Base-by-base conservation (phyloP, 345 rosid species). In the Gossypium sturtianum region DNA sequence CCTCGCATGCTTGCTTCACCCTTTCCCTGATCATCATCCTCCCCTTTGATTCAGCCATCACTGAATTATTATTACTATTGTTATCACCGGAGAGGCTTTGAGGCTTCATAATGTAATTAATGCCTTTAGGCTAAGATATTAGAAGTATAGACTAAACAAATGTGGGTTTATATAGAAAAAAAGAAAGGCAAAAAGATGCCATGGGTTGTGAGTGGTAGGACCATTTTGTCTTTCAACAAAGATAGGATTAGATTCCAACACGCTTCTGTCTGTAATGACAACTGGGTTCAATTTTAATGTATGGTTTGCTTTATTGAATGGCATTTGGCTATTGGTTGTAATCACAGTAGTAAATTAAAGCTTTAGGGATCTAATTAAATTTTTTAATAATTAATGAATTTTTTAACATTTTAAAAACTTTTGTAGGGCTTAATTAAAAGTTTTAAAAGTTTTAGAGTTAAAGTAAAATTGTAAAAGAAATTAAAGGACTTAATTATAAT, bases 1-100 rank as follows among this genome's bases (percentile, higher is more conserved):
- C 82, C 65, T 71, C 77, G 5, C 72, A 77, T 16, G 71, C 89
- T 56, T 75, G 79, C 86, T 75, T 76, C 67, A 85, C 51, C 84
- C 81, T 83, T 76, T 82, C 87, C 53, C 83, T 75, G 54, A 85
- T 34, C 12, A 80, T 60, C 66, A 85, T 34, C 12, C 80, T 60
- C 66, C 80, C 76, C 80, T 83, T 78, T 13, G 83, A 76, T 34
- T 88, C 84, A 54, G 62, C 72, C 29, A 74, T 44, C 15, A 74
- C 76, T 56, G 83, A 76, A 77, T 57, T 13, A 20, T 84, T 17
- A 76, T 58, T 11, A 22, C 84, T 34, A 77, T 57, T 13, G n/a
- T 84, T 16, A 25, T 86, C 85, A 27, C 38, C 41, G 62, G 85
- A 54, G 43, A 76, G 83, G 74, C 73, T 61, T 51, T 66, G 89